These are phyloP conservation scores for Citrus unshiu DNA, from an alignment of 345 rosid genomes.

Conservation along the genomic window DNA sequence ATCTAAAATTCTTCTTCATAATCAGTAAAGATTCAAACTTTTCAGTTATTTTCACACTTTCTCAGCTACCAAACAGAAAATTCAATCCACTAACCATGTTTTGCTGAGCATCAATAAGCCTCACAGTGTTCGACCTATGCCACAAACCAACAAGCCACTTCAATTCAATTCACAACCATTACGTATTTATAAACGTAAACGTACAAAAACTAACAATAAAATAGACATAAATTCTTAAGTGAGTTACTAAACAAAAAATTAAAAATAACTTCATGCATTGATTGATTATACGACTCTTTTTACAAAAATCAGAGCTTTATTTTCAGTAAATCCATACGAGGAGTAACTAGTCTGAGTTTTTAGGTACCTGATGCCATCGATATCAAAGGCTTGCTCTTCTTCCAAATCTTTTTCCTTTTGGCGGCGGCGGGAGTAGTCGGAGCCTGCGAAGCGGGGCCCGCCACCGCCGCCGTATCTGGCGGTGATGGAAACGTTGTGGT, in stretches of 20 bases:
- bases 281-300: neutral
- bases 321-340: no score
- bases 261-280: neutral
- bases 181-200: neutral
- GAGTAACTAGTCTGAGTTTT: no score
- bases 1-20: neutral
- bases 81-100: constrained; percentile 63
- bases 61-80: constrained; percentile 12
- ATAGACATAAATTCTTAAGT: neutral
- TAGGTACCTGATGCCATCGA: constrained; percentile 55
- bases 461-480: constrained; percentile 61
- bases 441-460: constrained; percentile 37
- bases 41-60: neutral
- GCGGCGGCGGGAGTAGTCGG: constrained; percentile 30
- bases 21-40: neutral
- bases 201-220: neutral
- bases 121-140: constrained; percentile 68
- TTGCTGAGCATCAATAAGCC: constrained; percentile 73
- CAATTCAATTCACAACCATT: neutral
- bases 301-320: neutral
- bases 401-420: constrained; percentile 41
- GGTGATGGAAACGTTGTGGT: constrained; percentile 26
- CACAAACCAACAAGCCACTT: constrained; percentile 6
- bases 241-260: neutral
- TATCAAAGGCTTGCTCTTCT: constrained; percentile 60